Conservation (phyloP, 176 grass and related monocot genomes). For the Rhynchospora breviuscula region DNA sequence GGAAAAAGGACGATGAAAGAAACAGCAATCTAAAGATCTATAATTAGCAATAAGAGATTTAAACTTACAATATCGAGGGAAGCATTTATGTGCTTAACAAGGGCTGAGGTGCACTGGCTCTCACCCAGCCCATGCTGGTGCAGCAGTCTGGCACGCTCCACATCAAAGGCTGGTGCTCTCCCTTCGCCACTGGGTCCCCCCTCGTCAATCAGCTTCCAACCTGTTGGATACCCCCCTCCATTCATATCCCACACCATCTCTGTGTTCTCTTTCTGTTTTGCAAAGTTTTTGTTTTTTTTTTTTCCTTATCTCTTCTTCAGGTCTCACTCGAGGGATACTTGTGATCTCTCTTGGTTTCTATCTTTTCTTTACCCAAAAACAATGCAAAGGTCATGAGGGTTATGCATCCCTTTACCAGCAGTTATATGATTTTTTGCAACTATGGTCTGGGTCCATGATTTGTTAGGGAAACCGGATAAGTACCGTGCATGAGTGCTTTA, state of each 20-base stretch:
- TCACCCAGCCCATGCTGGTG: constrained; percentile 53
- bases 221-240: constrained; percentile 14
- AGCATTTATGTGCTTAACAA: constrained; percentile 78
- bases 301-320: background rate
- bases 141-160: constrained; percentile 52
- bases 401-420: background rate
- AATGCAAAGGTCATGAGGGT: background rate
- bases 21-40: background rate
- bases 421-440: background rate
- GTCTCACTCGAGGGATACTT: background rate
- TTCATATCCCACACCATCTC: background rate
- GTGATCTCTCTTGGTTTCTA: background rate
- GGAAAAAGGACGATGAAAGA: background rate
- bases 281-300: background rate
- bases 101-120: constrained; percentile 71
- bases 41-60: background rate
- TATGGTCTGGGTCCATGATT: background rate
- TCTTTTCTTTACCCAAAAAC: constrained; percentile 6
- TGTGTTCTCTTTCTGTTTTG: background rate
- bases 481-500: background rate
- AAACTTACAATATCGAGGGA: constrained; percentile 63
- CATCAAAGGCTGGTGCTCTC: constrained; percentile 17
- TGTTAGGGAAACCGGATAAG: background rate
- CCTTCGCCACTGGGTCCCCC: constrained; percentile 16
- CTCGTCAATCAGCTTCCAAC: constrained; percentile 42